Base-by-base conservation (phyloP, 192 early-diverging fungal species). In the Backusella psychrophila region DNA sequence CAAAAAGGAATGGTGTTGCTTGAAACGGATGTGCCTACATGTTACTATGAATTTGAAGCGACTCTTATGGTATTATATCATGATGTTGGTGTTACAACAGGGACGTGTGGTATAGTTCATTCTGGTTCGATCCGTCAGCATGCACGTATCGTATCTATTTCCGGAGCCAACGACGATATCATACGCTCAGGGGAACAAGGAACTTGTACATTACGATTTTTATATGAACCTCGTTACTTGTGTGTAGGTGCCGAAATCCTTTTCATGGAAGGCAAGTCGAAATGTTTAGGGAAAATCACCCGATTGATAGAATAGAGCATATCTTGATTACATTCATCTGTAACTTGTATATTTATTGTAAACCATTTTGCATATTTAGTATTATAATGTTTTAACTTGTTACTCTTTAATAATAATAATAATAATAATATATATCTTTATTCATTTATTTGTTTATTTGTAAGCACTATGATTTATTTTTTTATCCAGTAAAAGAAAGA, bases 241-340 rank as follows among this genome's bases (percentile, higher is more conserved):
- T 78, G 80, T 11, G 78, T 86, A 15, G 93, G 89, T 6, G 78
- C 87, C 1, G 84, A 86, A 3, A 86, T 94, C 0, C 66, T 94
- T 34, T 89, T 94, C 63, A 84, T 88, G 66, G 83, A 89, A 72
- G 90, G 85, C n/a, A 74, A 84, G 23, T 84, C 89, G 35, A 94
- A 92, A 75, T 93, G 93, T 71, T 82, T 94, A 1, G 93, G 93
- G 14, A 88, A 88, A 72, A 85, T 94, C 11, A 81, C 87, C 1
- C 75, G 76, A 3, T 76, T 86, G 72, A 75, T 75, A 63, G 26
- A 63, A 7, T 63, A 63, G 21, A 63, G 23, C 56, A 63, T 63
- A 4, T 12, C 21, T 4, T 63, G 12, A 63, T 5, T 63, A 63
- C 12, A 63, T 11, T 19, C 23, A 63, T 29, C 4, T 63, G 56